phyloP scores from a whole-genome alignment of 495 filamentous ascomycete genomes.

The Penicillium bialowiezense region DNA sequence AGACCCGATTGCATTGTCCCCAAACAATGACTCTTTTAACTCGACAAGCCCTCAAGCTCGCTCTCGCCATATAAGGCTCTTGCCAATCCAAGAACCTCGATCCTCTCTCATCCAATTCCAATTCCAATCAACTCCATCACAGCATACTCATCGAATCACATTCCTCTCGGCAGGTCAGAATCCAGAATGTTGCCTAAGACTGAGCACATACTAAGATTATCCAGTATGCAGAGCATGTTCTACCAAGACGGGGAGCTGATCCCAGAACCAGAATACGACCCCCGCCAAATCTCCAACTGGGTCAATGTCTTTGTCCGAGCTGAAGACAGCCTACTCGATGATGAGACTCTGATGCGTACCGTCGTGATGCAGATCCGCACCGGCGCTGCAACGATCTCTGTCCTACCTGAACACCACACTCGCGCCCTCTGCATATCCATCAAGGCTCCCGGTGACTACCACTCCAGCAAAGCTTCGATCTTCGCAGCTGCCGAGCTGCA shows the following conservation, averaged over 20 bases:
- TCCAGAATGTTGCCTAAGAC: too few species aligned
- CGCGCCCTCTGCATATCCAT: constrained; percentile 3
- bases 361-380: background rate
- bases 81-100: too few species aligned
- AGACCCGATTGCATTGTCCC: background rate
- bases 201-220: background rate
- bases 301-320: background rate
- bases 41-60: too few species aligned
- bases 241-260: constrained; percentile 3
- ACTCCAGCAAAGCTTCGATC: constrained; percentile 4
- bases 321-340: background rate
- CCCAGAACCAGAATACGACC: constrained; percentile 4
- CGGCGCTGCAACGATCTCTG: background rate
- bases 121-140: background rate
- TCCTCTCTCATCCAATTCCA: too few species aligned
- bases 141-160: background rate
- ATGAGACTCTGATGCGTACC: background rate
- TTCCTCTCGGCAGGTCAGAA: too few species aligned
- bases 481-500: constrained; percentile 5
- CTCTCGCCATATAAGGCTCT: too few species aligned
- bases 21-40: background rate
- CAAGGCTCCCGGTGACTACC: constrained; percentile 6
- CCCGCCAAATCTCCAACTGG: constrained; percentile 5
- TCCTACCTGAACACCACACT: background rate
- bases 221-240: constrained; percentile 6